Evolutionary conservation across 208 protist species (phyloP).

Genomic region (Trypanosomatidae sp.): DNA sequence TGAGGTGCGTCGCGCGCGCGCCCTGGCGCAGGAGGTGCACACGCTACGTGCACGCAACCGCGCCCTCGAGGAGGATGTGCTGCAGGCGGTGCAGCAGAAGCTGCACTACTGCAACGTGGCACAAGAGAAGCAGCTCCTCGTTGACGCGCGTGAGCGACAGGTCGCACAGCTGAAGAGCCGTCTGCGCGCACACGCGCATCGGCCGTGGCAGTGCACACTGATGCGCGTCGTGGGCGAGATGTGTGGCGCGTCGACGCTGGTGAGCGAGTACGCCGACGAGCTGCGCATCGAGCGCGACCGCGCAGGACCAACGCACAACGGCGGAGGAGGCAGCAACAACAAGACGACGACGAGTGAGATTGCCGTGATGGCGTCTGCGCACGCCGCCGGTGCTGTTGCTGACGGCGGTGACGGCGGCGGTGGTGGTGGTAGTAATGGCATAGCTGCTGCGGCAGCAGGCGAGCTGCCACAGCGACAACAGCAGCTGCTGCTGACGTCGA

Average conservation of each 20-base stretch:
- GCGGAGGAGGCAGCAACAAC: too few relatives aligned
- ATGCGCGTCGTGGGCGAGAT: constrained; percentile 65
- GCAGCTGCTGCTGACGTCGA: too few relatives aligned
- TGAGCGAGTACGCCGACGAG: constrained; percentile 41
- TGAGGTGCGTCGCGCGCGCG: constrained; percentile 39
- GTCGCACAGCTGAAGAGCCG: constrained; percentile 66
- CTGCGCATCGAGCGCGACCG: constrained; percentile 18
- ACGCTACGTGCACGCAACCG: constrained; percentile 36
- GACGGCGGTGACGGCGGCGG: too few relatives aligned
- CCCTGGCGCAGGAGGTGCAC: constrained; percentile 42
- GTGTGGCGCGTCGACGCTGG: constrained; percentile 41
- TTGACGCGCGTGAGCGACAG: constrained; percentile 31
- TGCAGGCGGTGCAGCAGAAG: constrained; percentile 41
- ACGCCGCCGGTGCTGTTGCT: too few relatives aligned
- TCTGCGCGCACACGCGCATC: constrained; percentile 56
- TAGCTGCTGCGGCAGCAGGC: too few relatives aligned
- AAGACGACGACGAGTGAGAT: too few relatives aligned
- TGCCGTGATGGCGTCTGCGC: too few relatives aligned
- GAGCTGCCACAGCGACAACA: too few relatives aligned
- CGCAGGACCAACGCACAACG: too few relatives aligned
- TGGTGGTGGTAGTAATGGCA: too few relatives aligned
- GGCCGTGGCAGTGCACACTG: constrained; percentile 64
- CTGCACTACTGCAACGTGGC: constrained; percentile 52
- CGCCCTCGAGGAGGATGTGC: constrained; percentile 26
- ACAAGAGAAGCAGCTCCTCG: constrained; percentile 60